A percentile compares a stretch with the other conserved stretches of the same genome.
Conservation (phyloP, 1,284 basidiomycete species). For the Lignosus rhinocerotis region DNA sequence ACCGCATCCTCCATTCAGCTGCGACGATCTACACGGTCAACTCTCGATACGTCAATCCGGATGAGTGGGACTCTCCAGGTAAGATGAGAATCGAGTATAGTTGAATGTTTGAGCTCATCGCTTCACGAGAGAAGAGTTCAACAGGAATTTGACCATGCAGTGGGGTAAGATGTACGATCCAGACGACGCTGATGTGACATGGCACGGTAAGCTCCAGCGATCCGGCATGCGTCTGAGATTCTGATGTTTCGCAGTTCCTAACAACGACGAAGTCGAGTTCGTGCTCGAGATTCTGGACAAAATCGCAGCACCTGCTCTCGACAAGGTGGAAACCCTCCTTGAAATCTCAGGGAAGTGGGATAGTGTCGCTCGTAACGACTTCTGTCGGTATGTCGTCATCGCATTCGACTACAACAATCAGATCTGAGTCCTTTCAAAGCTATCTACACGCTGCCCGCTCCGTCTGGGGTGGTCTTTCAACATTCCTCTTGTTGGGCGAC, state of each 20-base stretch:
- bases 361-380: slow-evolving; percentile 84
- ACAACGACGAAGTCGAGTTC: slow-evolving; percentile 76
- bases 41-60: slow-evolving; percentile 80
- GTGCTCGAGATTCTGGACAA: slow-evolving; percentile 78
- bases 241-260: slow-evolving; percentile 53
- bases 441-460: slow-evolving; percentile 65
- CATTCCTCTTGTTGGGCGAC: slow-evolving; percentile 60
- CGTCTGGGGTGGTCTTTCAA: slow-evolving; percentile 73
- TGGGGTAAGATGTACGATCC: slow-evolving; percentile 88
- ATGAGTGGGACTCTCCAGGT: slow-evolving; percentile 83
- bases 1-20: slow-evolving; percentile 77
- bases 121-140: slow-evolving; percentile 53
- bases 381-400: slow-evolving; percentile 71
- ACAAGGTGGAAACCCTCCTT: slow-evolving; percentile 69
- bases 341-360: slow-evolving; percentile 62
- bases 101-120: not conserved
- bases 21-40: slow-evolving; percentile 82
- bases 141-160: slow-evolving; percentile 68
- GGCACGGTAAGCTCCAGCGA: slow-evolving; percentile 67
- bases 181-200: slow-evolving; percentile 82
- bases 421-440: slow-evolving; percentile 37
- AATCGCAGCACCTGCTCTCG: slow-evolving; percentile 67
- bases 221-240: not conserved
- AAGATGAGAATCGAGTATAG: not conserved
- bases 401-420: not conserved